Conservation (phyloP, 1,284 basidiomycete genomes). For the Tilletia walkeri region DNA sequence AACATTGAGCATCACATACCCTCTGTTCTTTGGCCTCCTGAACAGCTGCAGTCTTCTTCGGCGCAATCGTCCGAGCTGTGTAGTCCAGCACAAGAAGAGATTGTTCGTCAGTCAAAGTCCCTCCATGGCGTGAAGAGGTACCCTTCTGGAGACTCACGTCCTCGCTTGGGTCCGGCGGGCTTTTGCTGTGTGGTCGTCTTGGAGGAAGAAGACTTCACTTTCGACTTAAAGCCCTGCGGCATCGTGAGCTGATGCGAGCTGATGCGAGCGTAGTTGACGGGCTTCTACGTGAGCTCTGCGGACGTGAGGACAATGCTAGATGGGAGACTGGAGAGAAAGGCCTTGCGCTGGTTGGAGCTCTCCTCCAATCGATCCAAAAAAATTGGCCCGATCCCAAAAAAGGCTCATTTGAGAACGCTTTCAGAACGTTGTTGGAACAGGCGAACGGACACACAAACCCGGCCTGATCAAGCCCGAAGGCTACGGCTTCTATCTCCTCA, state of each 20-base stretch:
- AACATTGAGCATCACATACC: not conserved
- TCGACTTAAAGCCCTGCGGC: slow-evolving; percentile 14
- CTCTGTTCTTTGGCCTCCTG: slow-evolving; percentile 15
- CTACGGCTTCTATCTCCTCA: too few relatives aligned
- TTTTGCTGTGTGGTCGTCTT: slow-evolving; percentile 13
- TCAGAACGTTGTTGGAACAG: too few relatives aligned
- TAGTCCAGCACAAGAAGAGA: not conserved
- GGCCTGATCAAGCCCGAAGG: too few relatives aligned
- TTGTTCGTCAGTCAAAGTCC: not conserved
- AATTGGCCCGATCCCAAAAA: too few relatives aligned
- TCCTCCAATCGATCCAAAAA: too few relatives aligned
- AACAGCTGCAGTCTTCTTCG: slow-evolving; percentile 14
- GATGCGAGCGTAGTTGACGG: not conserved
- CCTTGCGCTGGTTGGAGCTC: too few relatives aligned
- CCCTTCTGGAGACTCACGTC: not conserved
- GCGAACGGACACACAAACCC: too few relatives aligned
- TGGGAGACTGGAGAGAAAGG: too few relatives aligned
- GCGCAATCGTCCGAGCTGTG: slow-evolving; percentile 12
- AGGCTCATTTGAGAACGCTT: too few relatives aligned
- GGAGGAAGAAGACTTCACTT: slow-evolving; percentile 3
- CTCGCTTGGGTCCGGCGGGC: slow-evolving; percentile 1
- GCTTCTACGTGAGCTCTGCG: too few relatives aligned
- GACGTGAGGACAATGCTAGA: too few relatives aligned
- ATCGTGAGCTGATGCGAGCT: not conserved
- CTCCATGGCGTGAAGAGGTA: not conserved